Percentiles rank a stretch among this genome's conserved stretches.
Evolutionary conservation across 495 filamentous ascomycete species (phyloP).

Genomic region (Clohesyomyces aquaticus): DNA sequence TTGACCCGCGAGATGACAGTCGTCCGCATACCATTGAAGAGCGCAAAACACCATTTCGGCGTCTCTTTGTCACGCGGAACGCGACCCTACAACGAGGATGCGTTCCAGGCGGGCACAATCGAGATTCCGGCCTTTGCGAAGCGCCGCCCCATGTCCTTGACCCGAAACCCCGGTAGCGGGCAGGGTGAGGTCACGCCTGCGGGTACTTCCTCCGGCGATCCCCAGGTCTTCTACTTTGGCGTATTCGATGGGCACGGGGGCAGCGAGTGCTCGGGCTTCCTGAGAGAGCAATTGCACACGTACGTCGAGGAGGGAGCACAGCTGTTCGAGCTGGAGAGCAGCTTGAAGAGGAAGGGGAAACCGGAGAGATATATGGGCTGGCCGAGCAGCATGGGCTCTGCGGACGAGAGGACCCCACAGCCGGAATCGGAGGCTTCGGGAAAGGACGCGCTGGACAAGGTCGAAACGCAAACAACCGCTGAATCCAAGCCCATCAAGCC

Average conservation of each 20-base stretch:
- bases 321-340: conserved; percentile 75
- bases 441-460: conserved; percentile 44
- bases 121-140: conserved; percentile 91
- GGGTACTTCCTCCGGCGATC: conserved; percentile 78
- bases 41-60: conserved; percentile 95
- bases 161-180: conserved; percentile 41
- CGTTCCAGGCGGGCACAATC: conserved; percentile 92
- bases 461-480: conserved; percentile 45
- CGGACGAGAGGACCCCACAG: conserved; percentile 37
- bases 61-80: conserved; percentile 76
- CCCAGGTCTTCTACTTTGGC: conserved; percentile 95
- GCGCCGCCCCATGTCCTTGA: conserved; percentile 72
- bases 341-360: conserved; percentile 53
- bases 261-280: conserved; percentile 81
- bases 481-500: conserved; percentile 44
- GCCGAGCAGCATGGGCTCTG: conserved; percentile 31
- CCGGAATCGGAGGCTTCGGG: conserved; percentile 29
- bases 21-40: conserved; percentile 94
- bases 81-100: conserved; percentile 87
- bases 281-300: conserved; percentile 80
- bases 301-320: conserved; percentile 81
- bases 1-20: conserved; percentile 78
- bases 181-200: conserved; percentile 63
- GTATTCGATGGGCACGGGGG: conserved; percentile 98
- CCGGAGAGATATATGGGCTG: conserved; percentile 21